Evolutionary conservation across 495 filamentous ascomycete genomes (phyloP).

Genomic region (Platismatia glauca): DNA sequence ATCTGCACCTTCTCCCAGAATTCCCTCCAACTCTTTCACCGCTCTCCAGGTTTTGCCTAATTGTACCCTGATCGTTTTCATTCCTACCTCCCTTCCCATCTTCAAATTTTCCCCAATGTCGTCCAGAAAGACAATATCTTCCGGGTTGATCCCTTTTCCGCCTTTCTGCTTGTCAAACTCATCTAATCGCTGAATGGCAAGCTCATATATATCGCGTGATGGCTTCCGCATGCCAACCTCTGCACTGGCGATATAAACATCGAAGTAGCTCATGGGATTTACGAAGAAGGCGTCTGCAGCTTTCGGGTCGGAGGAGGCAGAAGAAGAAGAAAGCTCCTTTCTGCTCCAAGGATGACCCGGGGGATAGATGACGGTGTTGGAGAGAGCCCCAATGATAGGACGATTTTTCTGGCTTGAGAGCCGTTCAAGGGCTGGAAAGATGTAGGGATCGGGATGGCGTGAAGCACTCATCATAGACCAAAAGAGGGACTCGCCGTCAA

Average conservation of each 20-base stretch:
- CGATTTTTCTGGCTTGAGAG: constrained; percentile 35
- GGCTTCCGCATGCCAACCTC: constrained; percentile 87
- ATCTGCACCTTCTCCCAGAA: constrained; percentile 41
- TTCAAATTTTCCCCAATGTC: constrained; percentile 94
- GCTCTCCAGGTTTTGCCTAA: constrained; percentile 72
- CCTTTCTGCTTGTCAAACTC: constrained; percentile 48
- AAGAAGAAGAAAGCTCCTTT: constrained; percentile 29
- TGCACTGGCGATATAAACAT: constrained; percentile 74
- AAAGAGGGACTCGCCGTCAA: constrained; percentile 79
- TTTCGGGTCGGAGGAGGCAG: constrained; percentile 14
- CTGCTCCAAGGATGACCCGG: constrained; percentile 46
- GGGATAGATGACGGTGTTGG: constrained; percentile 81
- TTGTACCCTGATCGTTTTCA: constrained; percentile 74
- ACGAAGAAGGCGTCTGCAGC: constrained; percentile 27
- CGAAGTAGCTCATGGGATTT: constrained; percentile 55
- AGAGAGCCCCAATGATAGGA: constrained; percentile 72
- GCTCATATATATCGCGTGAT: constrained; percentile 67
- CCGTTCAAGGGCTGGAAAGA: constrained; percentile 66
- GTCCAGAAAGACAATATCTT: constrained; percentile 80
- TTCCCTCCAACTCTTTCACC: constrained; percentile 55
- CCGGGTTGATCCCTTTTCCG: constrained; percentile 45
- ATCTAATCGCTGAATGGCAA: constrained; percentile 57
- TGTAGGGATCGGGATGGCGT: constrained; percentile 66
- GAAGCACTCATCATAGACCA: constrained; percentile 83
- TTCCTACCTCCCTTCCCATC: constrained; percentile 62